phyloP scores from a whole-genome alignment of 306 rosid genomes.

The Cicer bijugum region DNA sequence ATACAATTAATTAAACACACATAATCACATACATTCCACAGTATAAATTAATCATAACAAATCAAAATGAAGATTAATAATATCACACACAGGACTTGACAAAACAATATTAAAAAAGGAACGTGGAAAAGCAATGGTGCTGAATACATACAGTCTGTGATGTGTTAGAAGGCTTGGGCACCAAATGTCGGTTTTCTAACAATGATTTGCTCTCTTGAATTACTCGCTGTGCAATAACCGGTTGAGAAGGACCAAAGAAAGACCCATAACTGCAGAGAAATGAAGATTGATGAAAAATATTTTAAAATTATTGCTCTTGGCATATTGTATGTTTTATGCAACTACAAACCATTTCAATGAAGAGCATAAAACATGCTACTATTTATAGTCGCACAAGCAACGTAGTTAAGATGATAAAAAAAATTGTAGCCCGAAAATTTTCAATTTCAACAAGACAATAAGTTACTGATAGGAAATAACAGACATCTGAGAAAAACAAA shows the following conservation, averaged over 20 bases:
- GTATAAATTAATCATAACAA: constrained; percentile 13
- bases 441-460: background rate
- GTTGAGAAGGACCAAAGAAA: constrained; percentile 90
- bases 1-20: background rate
- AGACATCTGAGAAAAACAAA: background rate
- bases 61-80: constrained; percentile 17
- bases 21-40: background rate
- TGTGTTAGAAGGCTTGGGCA: constrained; percentile 56
- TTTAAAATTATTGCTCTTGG: constrained; percentile 32
- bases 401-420: background rate
- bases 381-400: constrained; percentile 9
- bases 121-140: constrained; percentile 26
- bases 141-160: constrained; percentile 58
- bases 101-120: background rate
- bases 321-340: constrained; percentile 11
- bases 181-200: constrained; percentile 72
- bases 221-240: constrained; percentile 82
- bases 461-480: background rate
- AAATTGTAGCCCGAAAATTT: background rate
- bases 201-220: constrained; percentile 93
- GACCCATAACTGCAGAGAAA: constrained; percentile 79
- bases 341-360: constrained; percentile 4
- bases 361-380: constrained; percentile 13
- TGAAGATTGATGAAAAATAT: constrained; percentile 34
- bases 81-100: background rate